A percentile compares a stretch with the other conserved stretches of the same genome.
Evolutionary conservation across 2,329 filamentous ascomycete species (phyloP).

Genomic region (Zymoseptoria tritici): DNA sequence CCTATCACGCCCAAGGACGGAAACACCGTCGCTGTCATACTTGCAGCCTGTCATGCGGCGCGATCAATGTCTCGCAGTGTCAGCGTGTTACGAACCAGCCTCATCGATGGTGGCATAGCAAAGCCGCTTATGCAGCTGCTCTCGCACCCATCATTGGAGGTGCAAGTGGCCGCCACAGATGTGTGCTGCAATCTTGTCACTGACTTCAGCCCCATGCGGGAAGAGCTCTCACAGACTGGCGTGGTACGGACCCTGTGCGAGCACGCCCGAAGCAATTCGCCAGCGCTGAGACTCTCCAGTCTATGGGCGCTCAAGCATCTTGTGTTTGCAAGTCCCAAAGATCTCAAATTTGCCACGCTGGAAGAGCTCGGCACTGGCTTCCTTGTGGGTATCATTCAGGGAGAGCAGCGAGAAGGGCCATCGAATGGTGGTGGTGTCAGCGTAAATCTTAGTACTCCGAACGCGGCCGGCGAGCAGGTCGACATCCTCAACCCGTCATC

Average conservation of each 20-base stretch:
- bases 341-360: constrained; percentile 69
- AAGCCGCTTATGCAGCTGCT: constrained; percentile 70
- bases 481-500: constrained; percentile 49
- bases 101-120: constrained; percentile 79
- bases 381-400: constrained; percentile 70
- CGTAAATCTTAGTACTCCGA: constrained; percentile 38
- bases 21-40: constrained; percentile 70
- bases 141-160: constrained; percentile 64
- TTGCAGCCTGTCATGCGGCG: constrained; percentile 77
- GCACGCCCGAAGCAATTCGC: constrained; percentile 73
- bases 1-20: constrained; percentile 51
- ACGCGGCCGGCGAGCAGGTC: constrained; percentile 54
- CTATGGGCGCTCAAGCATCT: constrained; percentile 93
- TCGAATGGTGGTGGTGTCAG: constrained; percentile 41
- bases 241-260: constrained; percentile 71
- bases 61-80: constrained; percentile 79
- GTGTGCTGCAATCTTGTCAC: constrained; percentile 78
- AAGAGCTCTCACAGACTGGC: constrained; percentile 66
- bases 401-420: constrained; percentile 38
- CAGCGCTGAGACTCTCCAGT: constrained; percentile 73
- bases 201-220: constrained; percentile 85
- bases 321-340: constrained; percentile 62
- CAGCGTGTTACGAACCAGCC: constrained; percentile 70
- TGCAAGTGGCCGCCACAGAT: constrained; percentile 79
- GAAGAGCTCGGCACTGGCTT: constrained; percentile 70